Evolutionary conservation across 768 basidiomycete genomes (phyloP), one percentile per base, ranked within the genome.

Genomic region (Pholiota conissans): DNA sequence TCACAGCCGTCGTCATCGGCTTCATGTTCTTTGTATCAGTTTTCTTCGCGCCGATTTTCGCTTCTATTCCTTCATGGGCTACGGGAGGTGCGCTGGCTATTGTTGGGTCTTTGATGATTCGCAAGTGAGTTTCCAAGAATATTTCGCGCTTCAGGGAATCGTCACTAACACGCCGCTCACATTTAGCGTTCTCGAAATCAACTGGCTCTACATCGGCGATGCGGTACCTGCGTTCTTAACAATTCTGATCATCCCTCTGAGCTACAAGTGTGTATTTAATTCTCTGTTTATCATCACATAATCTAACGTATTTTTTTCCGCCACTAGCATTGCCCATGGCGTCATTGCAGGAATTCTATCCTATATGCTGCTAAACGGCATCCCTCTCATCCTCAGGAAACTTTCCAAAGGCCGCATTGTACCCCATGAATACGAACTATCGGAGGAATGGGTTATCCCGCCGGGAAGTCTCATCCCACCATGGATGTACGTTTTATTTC

Each of bases 21-120:
- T 65, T 91, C 40, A 82, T 84, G 62, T 94, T 95, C 81, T 89
- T 93, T 68, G 72, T 95, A 45, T 90, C 84, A 2, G 78, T 95
- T 52, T 95, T 95, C 79, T 95, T 95, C 66, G 84, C 92, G 14
- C 92, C 92, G 4, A 87, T 95, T 62, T 93, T 95, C 61, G 90
- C 91, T 10, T 91, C 89, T 11, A 91, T 95, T 52, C 92, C 92
- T 0, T 65, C 86, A 0, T 94, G 91, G 90, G 91, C 92, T 5
- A 95, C 92, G 2, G 92, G 92, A 11, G 88, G 92, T 55, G 91
- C 91, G 1, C 75, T 95, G 40, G 83, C 90, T 39, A 87, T 95
- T 55, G 91, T 92, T 10, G 92, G 92, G 16, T 89, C 87, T 14
- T 77, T 93, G 64, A 94, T 94, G 92, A 90, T 91, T 71, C 82